Evolutionary conservation across 2,329 filamentous ascomycete species (phyloP), one percentile per base, ranked within the genome.

Genomic region (Xylariales sp.): DNA sequence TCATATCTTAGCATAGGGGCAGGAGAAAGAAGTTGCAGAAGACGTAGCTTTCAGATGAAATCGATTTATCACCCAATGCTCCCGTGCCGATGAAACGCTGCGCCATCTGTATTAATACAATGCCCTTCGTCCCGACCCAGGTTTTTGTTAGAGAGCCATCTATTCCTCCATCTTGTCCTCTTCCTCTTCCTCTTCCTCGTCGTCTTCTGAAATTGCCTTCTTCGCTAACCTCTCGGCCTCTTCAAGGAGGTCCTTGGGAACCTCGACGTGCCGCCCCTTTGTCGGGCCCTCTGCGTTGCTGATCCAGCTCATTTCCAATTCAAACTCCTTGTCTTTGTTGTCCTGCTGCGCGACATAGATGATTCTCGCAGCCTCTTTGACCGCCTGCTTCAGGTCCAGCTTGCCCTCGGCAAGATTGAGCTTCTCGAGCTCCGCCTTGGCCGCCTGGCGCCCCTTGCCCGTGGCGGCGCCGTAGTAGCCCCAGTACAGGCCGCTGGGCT

Each of bases 291-390:
- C 89, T 55, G 90, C 82, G 61, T 87, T 89, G 81, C 94, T 97
- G 80, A 98, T 93, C 96, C 96, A 99, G 67, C 93, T 97, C 94
- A 99, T 97, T 85, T 99, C 96, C 68, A 99, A 86, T 89, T 99
- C 96, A 78, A 98, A 99, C 73, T 98, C 96, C 86, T 99, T 99
- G 83, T 98, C 96, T 85, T 98, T 98, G 86, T 95, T 98, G 81
- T 99, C 96, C 81, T 98, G 96, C 80, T 99, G 96, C 56, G 95
- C 94, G 68, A 97, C 89, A 80, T 97, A 97, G 82, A 99, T 98
- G 82, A 99, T 99, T 69, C 94, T 87, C 64, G 96, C 96, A 41
- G 96, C 96, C 85, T 98, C 93, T 86, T 97, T 97, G 77, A 99
- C 93, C 58, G 91, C 96, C 78, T 98, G 90, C 78, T 91, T 85